Conservation (phyloP, 2,329 filamentous ascomycete species). For the Diaporthe ilicicola region DNA sequence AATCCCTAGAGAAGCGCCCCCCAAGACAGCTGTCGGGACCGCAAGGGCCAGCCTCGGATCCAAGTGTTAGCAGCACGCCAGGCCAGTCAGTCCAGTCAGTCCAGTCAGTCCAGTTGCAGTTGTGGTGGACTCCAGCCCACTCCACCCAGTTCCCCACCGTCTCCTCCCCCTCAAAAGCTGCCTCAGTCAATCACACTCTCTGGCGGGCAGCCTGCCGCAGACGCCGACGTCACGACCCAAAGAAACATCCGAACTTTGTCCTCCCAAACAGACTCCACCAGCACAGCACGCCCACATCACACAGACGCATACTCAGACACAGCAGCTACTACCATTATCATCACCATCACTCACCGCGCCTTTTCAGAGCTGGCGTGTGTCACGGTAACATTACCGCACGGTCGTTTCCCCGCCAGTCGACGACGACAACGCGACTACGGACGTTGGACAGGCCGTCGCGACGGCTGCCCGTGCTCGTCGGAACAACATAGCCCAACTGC, state of each 20-base stretch:
- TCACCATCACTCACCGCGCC: not conserved
- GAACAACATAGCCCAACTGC: not conserved
- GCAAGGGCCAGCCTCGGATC: not conserved
- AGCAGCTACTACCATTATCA: not conserved
- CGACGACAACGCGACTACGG: not conserved
- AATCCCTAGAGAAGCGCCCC: not conserved
- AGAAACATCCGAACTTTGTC: conserved; percentile 16
- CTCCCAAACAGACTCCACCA: conserved; percentile 16
- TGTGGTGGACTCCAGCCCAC: conserved; percentile 9
- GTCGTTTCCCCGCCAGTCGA: not conserved
- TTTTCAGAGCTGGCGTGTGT: conserved; percentile 7
- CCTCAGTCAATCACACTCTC: conserved; percentile 1
- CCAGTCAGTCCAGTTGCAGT: not conserved
- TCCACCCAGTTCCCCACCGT: conserved; percentile 14
- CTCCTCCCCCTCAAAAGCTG: conserved; percentile 25
- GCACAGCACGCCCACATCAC: not conserved
- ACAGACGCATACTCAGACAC: not conserved
- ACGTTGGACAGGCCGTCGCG: not conserved
- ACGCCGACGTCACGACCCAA: conserved; percentile 23
- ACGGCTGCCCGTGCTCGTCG: conserved; percentile 1
- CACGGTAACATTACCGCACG: not conserved
- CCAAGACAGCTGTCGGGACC: not conserved
- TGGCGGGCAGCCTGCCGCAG: not conserved
- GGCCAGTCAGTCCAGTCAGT: not conserved
- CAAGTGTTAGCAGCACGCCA: not conserved